Percentiles rank a stretch among this genome's conserved stretches.
These are phyloP conservation scores for Aspergillus texensis DNA, from an alignment of 2,329 filamentous ascomycete genomes.

Conservation along the genomic window DNA sequence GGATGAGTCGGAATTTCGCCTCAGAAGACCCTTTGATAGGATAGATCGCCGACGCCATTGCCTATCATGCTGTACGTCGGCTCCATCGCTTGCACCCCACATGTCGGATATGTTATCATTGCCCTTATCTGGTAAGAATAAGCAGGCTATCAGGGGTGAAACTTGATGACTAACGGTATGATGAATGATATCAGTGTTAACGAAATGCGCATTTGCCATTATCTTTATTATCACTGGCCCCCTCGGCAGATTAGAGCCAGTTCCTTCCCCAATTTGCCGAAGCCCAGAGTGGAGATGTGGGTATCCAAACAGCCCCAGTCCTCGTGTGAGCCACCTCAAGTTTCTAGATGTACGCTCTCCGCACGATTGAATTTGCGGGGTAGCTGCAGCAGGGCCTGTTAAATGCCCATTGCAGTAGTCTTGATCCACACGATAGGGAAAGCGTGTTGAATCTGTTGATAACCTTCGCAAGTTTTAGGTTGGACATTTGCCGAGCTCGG, in stretches of 20 bases:
- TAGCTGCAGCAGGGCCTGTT: constrained; percentile 9
- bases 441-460: background rate
- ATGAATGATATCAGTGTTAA: background rate
- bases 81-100: constrained; percentile 10
- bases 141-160: background rate
- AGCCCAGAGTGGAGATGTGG: constrained; percentile 7
- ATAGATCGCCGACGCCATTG: constrained; percentile 4
- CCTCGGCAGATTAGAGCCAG: constrained; percentile 12
- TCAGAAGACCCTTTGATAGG: constrained; percentile 3
- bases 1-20: background rate
- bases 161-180: constrained; percentile 2
- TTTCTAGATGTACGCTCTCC: constrained; percentile 13
- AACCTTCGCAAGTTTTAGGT: constrained; percentile 4
- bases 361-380: constrained; percentile 27
- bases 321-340: background rate
- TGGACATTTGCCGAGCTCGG: constrained; percentile 14
- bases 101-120: background rate
- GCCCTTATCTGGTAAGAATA: background rate
- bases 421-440: background rate
- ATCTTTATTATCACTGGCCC: background rate
- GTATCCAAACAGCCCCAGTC: background rate
- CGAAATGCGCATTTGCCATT: background rate
- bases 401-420: background rate
- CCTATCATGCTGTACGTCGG: constrained; percentile 11
- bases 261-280: background rate